A percentile compares a stretch with the other conserved stretches of the same genome.
Evolutionary conservation across 768 basidiomycete species (phyloP).

Genomic region (Termitomyces sp.): DNA sequence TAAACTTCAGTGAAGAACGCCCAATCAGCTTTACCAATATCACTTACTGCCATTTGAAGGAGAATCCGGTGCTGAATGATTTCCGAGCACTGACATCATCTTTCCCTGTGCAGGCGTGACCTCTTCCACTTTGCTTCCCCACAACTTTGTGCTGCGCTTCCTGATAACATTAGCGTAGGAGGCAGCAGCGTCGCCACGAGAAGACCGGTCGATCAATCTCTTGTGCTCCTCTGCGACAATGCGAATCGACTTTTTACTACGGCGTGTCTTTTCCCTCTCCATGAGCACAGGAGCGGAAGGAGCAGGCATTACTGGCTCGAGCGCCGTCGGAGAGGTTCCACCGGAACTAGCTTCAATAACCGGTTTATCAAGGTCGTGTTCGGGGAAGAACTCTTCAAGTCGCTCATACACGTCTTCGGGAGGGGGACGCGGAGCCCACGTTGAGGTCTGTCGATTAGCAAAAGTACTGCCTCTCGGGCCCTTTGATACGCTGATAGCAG

Average conservation of each 20-base stretch:
- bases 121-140: conserved; percentile 92
- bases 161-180: conserved; percentile 49
- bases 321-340: conserved; percentile 68
- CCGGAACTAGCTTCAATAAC: conserved; percentile 85
- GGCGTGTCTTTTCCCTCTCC: conserved; percentile 37
- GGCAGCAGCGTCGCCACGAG: conserved; percentile 47
- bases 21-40: conserved; percentile 2
- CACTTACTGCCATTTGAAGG: conserved; percentile 64
- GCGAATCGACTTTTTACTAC: conserved; percentile 87
- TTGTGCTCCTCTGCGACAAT: conserved; percentile 88
- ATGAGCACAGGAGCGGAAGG: conserved; percentile 25
- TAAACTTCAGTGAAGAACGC: conserved; percentile 14
- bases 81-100: conserved; percentile 30
- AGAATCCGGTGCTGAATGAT: conserved; percentile 46
- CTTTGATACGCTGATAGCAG: conserved; percentile 23
- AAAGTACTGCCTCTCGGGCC: conserved; percentile 49
- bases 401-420: conserved; percentile 92
- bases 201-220: conserved; percentile 64
- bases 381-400: conserved; percentile 92
- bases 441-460: conserved; percentile 53
- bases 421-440: conserved; percentile 87
- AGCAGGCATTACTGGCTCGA: conserved; percentile 42
- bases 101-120: conserved; percentile 73
- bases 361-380: conserved; percentile 93
- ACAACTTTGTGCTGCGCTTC: conserved; percentile 89